Base-by-base conservation (phyloP, 495 filamentous ascomycete genomes). In the Lindgomyces ingoldianus region DNA sequence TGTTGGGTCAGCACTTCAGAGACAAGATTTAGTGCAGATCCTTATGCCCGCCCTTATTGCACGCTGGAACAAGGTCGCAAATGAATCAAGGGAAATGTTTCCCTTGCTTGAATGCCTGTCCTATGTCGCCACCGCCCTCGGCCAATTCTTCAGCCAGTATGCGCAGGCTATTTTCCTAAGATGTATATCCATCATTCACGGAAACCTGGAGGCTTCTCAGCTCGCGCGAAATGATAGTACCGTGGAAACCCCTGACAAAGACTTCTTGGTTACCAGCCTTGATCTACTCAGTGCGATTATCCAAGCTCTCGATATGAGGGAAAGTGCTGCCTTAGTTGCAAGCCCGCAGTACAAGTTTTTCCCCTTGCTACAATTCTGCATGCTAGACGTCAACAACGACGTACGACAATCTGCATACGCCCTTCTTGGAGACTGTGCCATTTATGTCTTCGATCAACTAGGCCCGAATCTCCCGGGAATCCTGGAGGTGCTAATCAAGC, bases 371-470 rank as follows among this genome's bases (percentile, higher is more conserved):
- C 84, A 83, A 51, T 89, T 91, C 73, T 98, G 94, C 76, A 93
- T 98, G 91, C 88, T 95, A 73, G 93, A 98, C 74, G 81, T 83
- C 10, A 89, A 89, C 71, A 91, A 96, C 64, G 93, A 96, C 74
- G 94, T 98, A 14, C 89, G 92, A 50, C 94, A 99, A 74, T 98
- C 95, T 24, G 91, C 92, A 2, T 99, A 96, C 69, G 94, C 94
- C 11, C 81, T 99, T 26, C 86, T 99, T 44, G 94, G 94, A 33
- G 94, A 99, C 76, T 96, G 94, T 73, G 90, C 95, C 0, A 97
- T 96, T 71, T 96, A 92, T 72, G 91, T 96, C 56, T 97, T 93
- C 76, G 82, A 85, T 1, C 90, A 94, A 69, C 76, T 99, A 45
- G 86, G 88, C 68, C 83, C 85, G 8, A 90, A 84, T 71, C 77